phyloP scores from a whole-genome alignment of 441 rosid species.

The Corymbia citriodora region DNA sequence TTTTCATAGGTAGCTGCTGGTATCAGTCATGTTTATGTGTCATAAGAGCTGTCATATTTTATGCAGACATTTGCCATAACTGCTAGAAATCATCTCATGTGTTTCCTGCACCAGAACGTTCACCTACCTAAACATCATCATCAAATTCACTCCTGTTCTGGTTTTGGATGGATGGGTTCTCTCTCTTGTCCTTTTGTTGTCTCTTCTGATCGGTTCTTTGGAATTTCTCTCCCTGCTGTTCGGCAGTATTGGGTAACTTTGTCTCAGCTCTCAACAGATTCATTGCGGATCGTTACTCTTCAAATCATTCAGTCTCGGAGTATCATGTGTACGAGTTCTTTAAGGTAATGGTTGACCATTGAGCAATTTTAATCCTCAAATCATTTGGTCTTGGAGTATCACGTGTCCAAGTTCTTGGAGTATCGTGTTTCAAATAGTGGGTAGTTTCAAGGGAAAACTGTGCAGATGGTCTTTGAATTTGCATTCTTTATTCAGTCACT shows the following conservation, averaged over 20 bases:
- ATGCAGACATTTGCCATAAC: background rate
- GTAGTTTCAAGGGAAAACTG: background rate
- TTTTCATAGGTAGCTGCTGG: background rate
- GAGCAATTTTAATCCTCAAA: conserved; percentile 19
- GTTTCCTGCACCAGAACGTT: background rate
- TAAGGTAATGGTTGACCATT: conserved; percentile 45
- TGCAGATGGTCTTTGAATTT: background rate
- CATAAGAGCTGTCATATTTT: background rate
- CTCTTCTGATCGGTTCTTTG: background rate
- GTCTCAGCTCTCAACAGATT: conserved; percentile 90
- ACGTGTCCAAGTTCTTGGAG: conserved; percentile 89
- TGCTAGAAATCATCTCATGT: background rate
- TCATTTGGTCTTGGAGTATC: conserved; percentile 81
- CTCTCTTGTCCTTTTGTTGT: background rate
- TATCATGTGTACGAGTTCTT: conserved; percentile 95
- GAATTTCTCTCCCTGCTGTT: conserved; percentile 10
- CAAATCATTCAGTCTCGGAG: conserved; percentile 75
- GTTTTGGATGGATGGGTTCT: background rate
- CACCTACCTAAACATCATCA: background rate
- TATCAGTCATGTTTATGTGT: background rate
- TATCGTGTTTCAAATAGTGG: background rate
- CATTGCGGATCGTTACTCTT: conserved; percentile 80
- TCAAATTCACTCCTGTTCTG: background rate
- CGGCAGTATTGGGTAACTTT: conserved; percentile 88
- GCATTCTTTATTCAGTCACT: background rate